These are phyloP conservation scores for Sporothrix sp. DNA, from an alignment of 2,329 filamentous ascomycete species.

Conservation along the genomic window DNA sequence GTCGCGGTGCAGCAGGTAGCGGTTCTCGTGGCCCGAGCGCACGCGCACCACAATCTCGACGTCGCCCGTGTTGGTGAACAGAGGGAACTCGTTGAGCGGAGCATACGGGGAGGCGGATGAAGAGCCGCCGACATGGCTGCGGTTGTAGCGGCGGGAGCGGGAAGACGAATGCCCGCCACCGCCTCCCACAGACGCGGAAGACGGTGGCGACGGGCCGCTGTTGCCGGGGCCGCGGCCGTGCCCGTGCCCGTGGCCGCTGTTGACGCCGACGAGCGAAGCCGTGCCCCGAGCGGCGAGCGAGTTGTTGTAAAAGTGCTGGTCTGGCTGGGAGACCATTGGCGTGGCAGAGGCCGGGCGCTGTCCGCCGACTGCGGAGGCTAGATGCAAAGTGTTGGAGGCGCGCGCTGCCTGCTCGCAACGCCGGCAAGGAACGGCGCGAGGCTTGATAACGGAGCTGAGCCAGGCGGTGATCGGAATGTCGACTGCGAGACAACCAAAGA, in stretches of 20 bases:
- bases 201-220: slow-evolving; percentile 17
- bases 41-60: slow-evolving; percentile 73
- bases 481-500: background rate
- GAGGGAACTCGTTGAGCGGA: slow-evolving; percentile 82
- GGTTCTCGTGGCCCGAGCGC: slow-evolving; percentile 60
- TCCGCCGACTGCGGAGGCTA: background rate
- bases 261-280: slow-evolving; percentile 23
- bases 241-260: slow-evolving; percentile 8
- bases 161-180: slow-evolving; percentile 10
- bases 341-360: background rate
- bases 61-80: slow-evolving; percentile 84
- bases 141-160: slow-evolving; percentile 50
- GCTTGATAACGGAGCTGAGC: background rate
- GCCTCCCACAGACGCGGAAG: slow-evolving; percentile 10
- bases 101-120: slow-evolving; percentile 37
- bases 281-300: slow-evolving; percentile 26
- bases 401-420: background rate
- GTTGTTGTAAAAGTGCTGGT: slow-evolving; percentile 22
- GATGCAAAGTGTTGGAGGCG: background rate
- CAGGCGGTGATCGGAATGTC: background rate
- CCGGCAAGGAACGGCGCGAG: background rate
- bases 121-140: slow-evolving; percentile 67
- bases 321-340: slow-evolving; percentile 27
- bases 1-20: slow-evolving; percentile 78
- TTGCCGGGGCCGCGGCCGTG: slow-evolving; percentile 13